A percentile compares a stretch with the other conserved stretches of the same genome.
phyloP scores from a whole-genome alignment of 1,139 yeast species.

The Candida glucosophila region DNA sequence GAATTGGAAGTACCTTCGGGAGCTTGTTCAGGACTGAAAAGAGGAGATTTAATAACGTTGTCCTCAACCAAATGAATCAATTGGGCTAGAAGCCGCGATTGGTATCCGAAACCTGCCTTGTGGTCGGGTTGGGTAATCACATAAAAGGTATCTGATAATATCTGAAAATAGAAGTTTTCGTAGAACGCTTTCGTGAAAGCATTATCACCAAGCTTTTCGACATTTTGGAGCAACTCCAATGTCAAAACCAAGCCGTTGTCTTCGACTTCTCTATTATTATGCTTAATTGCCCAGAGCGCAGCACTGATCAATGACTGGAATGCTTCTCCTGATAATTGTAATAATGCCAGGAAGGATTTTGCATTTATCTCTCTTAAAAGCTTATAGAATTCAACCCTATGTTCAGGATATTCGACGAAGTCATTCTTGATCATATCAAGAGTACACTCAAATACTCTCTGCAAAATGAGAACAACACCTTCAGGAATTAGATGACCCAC shows the following conservation, averaged over 20 bases:
- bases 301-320: constrained; percentile 89
- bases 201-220: constrained; percentile 67
- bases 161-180: constrained; percentile 80
- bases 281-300: constrained; percentile 96
- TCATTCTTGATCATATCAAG: constrained; percentile 92
- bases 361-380: constrained; percentile 78
- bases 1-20: constrained; percentile 80
- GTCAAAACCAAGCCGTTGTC: constrained; percentile 75
- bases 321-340: constrained; percentile 85
- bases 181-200: constrained; percentile 82
- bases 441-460: constrained; percentile 90
- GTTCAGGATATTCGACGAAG: constrained; percentile 95
- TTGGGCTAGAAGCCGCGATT: constrained; percentile 76
- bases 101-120: constrained; percentile 89
- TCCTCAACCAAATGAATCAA: constrained; percentile 79
- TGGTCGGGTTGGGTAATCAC: constrained; percentile 97
- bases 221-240: constrained; percentile 67
- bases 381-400: constrained; percentile 91
- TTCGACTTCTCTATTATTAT: constrained; percentile 92
- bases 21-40: constrained; percentile 67
- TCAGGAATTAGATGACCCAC: constrained; percentile 88
- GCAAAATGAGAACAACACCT: constrained; percentile 79
- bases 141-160: constrained; percentile 83
- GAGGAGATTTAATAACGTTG: constrained; percentile 63
- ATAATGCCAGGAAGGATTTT: constrained; percentile 76